Conservation (phyloP, 306 rosid genomes). For the Prunus mume region DNA sequence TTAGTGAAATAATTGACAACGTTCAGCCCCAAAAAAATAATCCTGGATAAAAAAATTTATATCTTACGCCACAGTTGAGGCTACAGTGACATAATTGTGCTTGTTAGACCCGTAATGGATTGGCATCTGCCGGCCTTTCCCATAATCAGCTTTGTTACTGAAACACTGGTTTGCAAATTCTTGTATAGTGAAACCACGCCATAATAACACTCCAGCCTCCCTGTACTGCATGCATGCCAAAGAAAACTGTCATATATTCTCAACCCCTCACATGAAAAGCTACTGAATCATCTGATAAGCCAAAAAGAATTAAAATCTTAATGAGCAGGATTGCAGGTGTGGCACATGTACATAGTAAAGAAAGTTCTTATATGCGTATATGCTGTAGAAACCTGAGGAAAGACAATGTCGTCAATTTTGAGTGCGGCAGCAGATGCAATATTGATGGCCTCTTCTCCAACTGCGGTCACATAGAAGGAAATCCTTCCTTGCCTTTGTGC, state of each 20-base stretch:
- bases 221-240: constrained; percentile 59
- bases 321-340: background rate
- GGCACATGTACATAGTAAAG: background rate
- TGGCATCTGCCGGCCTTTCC: constrained; percentile 97
- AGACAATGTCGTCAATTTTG: constrained; percentile 56
- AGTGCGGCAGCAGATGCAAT: constrained; percentile 92
- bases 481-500: constrained; percentile 95
- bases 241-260: constrained; percentile 15
- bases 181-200: constrained; percentile 91
- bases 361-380: background rate
- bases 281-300: constrained; percentile 2
- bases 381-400: constrained; percentile 71
- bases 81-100: constrained; percentile 77
- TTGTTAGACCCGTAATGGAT: constrained; percentile 80
- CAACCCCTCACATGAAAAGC: constrained; percentile 6
- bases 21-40: background rate
- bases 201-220: constrained; percentile 76
- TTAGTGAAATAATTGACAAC: background rate
- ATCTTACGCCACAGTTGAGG: constrained; percentile 87
- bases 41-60: background rate
- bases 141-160: constrained; percentile 67
- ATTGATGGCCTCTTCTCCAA: constrained; percentile 85
- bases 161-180: constrained; percentile 89
- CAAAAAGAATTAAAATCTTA: background rate
- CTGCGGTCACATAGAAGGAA: constrained; percentile 72